Percentiles rank a stretch among this genome's conserved stretches.
Conservation (phyloP, 768 basidiomycete genomes). For the Russula lepida region DNA sequence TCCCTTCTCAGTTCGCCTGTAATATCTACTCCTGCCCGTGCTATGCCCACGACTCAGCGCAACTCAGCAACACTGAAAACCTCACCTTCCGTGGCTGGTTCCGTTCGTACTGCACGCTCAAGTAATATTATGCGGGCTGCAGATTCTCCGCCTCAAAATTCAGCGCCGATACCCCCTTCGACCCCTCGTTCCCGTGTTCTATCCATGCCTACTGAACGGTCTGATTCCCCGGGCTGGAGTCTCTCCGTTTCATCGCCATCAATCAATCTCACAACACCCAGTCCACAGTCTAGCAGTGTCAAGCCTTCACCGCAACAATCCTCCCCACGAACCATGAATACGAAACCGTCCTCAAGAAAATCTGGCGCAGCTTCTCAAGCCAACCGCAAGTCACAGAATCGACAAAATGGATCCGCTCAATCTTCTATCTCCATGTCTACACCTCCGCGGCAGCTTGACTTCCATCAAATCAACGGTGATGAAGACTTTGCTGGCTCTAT, state of each 20-base stretch:
- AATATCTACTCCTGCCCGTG: slow-evolving; percentile 24
- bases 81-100: slow-evolving; percentile 26
- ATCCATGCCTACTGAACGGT: slow-evolving; percentile 33
- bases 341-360: slow-evolving; percentile 17
- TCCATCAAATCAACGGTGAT: slow-evolving; percentile 24
- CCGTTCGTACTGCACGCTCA: slow-evolving; percentile 24
- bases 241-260: slow-evolving; percentile 20
- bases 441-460: slow-evolving; percentile 11
- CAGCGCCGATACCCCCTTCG: slow-evolving; percentile 18
- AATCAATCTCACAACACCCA: slow-evolving; percentile 16
- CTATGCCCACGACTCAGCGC: slow-evolving; percentile 14
- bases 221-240: slow-evolving; percentile 14
- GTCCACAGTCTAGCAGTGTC: slow-evolving; percentile 6
- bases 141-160: slow-evolving; percentile 19
- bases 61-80: slow-evolving; percentile 6
- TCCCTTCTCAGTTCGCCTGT: slow-evolving; percentile 24
- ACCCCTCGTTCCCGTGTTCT: slow-evolving; percentile 36
- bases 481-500: slow-evolving; percentile 24
- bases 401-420: slow-evolving; percentile 18
- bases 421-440: slow-evolving; percentile 13
- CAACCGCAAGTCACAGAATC: slow-evolving; percentile 22
- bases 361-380: slow-evolving; percentile 23
- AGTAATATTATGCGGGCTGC: slow-evolving; percentile 19
- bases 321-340: slow-evolving; percentile 22
- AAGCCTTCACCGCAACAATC: slow-evolving; percentile 11